Evolutionary conservation across 2,329 filamentous ascomycete species (phyloP), one percentile per base, ranked within the genome.

Genomic region (Dactylonectria estremocensis): DNA sequence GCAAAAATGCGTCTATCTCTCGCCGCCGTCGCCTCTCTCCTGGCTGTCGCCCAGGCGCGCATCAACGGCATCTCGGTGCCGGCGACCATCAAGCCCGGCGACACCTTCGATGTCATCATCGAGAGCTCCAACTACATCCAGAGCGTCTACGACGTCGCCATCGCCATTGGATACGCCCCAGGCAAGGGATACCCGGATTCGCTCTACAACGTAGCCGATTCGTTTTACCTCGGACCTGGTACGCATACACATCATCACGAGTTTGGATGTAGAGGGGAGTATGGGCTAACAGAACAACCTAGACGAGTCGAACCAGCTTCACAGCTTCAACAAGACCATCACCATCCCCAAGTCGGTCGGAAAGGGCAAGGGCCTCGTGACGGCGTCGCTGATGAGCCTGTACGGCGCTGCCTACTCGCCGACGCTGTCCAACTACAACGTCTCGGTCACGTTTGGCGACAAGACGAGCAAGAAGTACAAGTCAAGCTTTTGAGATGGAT

Each of bases 101-200:
- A 79, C 56, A 73, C 77, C 28, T 81, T 84, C 74, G 77, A 77
- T 22, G 76, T 83, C 69, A 77, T 79, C 43, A 79, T 87, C 65
- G 52, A 79, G 45, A 81, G 80, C 33, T 76, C 81, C 54, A 79
- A 79, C 77, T 85, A 85, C 77, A 82, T 84, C 74, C 84, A 86
- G 75, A 60, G 72, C 61, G 81, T 85, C 45, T 74, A 79, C 71
- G 84, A 87, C 65, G 76, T 86, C 4, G 78, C 83, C 43, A 79
- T 85, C 16, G 83, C 83, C 40, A 84, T 84, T 67, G 84, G 84
- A 20, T 80, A 79, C 69, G 53, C 67, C 6, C 57, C 73, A 2
- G 65, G 52, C 8, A 64, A 72, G 5, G 77, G 61, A 2, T 80
- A 74, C 72, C 72, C 73, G 0, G 71, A 67, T 13, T 68, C 76